phyloP scores from a whole-genome alignment of 257 asterid species.

The Solanum piurae region DNA sequence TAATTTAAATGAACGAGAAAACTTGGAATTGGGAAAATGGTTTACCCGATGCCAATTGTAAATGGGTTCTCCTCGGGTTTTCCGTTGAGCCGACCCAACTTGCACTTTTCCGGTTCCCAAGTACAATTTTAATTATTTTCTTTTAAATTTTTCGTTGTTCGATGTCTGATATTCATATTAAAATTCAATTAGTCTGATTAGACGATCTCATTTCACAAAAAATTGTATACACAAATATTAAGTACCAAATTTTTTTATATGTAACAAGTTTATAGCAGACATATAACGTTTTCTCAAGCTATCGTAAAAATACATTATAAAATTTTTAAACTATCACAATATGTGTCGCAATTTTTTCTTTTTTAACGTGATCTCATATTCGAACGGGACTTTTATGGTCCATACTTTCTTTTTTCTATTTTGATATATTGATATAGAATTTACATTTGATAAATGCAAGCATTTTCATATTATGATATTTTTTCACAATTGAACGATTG shows the following conservation, averaged over 20 bases:
- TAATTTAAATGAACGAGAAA: neutral
- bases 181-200: too few species aligned
- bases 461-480: too few species aligned
- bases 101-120: slow-evolving; percentile 14
- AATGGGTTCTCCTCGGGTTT: slow-evolving; percentile 12
- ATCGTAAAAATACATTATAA: neutral
- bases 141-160: neutral
- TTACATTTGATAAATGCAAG: neutral
- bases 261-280: too few species aligned
- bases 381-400: neutral
- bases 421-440: neutral
- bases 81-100: slow-evolving; percentile 15
- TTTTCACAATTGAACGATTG: neutral
- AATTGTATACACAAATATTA: neutral
- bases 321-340: too few species aligned
- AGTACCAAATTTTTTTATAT: too few species aligned
- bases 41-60: neutral
- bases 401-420: neutral
- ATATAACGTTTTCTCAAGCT: too few species aligned
- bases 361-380: too few species aligned
- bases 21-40: neutral
- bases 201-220: too few species aligned
- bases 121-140: neutral
- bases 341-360: too few species aligned
- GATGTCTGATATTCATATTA: neutral